Evolutionary conservation across 1,139 yeast genomes (phyloP).

Genomic region (Magnusiomyces magnusii): DNA sequence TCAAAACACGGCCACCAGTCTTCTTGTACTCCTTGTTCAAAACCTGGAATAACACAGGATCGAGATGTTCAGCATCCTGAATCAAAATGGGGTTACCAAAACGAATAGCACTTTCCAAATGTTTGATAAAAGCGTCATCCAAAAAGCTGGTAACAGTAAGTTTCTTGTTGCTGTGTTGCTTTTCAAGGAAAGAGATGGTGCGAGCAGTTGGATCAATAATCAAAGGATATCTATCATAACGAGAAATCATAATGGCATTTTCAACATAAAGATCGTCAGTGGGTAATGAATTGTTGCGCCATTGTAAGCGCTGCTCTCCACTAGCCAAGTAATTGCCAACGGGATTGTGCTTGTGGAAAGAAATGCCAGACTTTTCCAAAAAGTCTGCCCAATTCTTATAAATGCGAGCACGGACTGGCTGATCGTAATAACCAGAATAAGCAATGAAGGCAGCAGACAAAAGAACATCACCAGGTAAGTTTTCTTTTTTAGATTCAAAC

Average conservation of each 20-base stretch:
- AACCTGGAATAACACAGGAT: slow-evolving; percentile 62
- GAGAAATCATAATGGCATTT: slow-evolving; percentile 49
- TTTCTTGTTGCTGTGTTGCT: slow-evolving; percentile 32
- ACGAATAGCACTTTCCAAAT: slow-evolving; percentile 69
- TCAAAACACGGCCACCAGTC: slow-evolving; percentile 63
- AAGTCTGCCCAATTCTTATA: slow-evolving; percentile 38
- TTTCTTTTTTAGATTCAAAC: slow-evolving; percentile 43
- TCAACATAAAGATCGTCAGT: slow-evolving; percentile 55
- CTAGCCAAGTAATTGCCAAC: slow-evolving; percentile 38
- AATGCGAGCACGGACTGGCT: slow-evolving; percentile 40
- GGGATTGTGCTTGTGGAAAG: slow-evolving; percentile 35
- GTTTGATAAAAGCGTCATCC: slow-evolving; percentile 60
- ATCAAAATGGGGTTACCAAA: slow-evolving; percentile 74
- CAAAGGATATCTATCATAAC: slow-evolving; percentile 42
- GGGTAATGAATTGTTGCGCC: slow-evolving; percentile 50
- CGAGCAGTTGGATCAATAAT: slow-evolving; percentile 68
- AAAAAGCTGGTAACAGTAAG: slow-evolving; percentile 60
- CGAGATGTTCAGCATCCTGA: slow-evolving; percentile 71
- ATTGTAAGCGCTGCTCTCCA: slow-evolving; percentile 38
- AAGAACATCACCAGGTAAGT: slow-evolving; percentile 57
- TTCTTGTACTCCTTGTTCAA: slow-evolving; percentile 52
- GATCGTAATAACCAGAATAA: slow-evolving; percentile 58
- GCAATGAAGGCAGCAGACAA: slow-evolving; percentile 54
- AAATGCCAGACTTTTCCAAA: slow-evolving; percentile 38
- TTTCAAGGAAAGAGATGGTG: slow-evolving; percentile 39